phyloP scores from a whole-genome alignment of 129 eudicot genomes.

The Scalesia atractyloides region DNA sequence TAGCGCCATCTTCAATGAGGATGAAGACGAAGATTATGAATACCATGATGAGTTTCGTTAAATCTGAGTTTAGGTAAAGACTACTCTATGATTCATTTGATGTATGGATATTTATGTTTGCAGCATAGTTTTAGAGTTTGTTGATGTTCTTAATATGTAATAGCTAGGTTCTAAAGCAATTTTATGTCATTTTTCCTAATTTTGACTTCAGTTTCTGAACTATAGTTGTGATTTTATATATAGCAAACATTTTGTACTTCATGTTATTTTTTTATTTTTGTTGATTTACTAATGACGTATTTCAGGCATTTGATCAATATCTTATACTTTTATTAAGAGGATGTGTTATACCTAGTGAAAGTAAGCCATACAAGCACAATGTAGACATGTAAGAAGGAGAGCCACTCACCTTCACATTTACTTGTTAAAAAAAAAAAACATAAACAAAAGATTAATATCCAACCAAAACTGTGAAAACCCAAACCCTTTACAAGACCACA shows the following conservation, averaged over 20 bases:
- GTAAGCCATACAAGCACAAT: too few species aligned
- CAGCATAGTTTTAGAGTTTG: constrained; percentile 30
- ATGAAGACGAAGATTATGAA: constrained; percentile 75
- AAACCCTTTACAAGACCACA: too few species aligned
- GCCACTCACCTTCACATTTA: too few species aligned
- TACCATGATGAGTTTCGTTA: constrained; percentile 87
- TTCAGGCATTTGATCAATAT: background rate
- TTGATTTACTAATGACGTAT: background rate
- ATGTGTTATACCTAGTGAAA: too few species aligned
- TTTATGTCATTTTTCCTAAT: constrained; percentile 25
- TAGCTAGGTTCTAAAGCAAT: constrained; percentile 29
- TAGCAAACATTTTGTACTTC: constrained; percentile 11
- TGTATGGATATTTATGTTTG: constrained; percentile 26
- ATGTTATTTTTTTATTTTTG: background rate
- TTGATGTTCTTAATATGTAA: constrained; percentile 30
- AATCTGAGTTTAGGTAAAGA: constrained; percentile 20
- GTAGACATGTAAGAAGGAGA: too few species aligned
- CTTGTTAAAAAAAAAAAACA: too few species aligned
- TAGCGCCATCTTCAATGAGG: constrained; percentile 76
- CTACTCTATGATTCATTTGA: constrained; percentile 15
- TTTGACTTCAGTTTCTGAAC: constrained; percentile 27
- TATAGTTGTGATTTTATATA: constrained; percentile 10
- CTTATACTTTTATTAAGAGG: background rate
- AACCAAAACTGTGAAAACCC: too few species aligned
- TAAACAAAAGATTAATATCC: too few species aligned